Base-by-base conservation (phyloP, 2,329 filamentous ascomycete species). In the Torrubiellomyces zombiae region DNA sequence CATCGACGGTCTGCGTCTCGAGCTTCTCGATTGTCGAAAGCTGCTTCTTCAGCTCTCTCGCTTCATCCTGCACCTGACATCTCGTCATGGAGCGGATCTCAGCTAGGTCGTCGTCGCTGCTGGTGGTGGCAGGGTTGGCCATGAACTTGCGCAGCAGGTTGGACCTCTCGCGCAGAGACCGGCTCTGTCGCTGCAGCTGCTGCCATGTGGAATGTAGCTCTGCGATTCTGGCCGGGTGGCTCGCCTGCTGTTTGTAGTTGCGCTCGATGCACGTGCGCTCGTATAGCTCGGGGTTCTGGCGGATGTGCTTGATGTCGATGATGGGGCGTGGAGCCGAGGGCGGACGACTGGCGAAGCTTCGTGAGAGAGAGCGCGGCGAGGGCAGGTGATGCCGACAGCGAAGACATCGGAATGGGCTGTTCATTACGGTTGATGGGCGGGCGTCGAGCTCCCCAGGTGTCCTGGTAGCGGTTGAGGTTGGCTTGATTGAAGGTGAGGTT, bases 291-390 rank as follows among this genome's bases (percentile, higher is more conserved):
- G 78, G 70, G 50, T 91, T 79, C 43, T 82, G 67, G 29, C 85
- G 83, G 47, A 98, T 93, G 54, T 89, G 76, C 48, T 81, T 86
- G 45, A 92, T 65, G 55, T 94, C 78, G 36, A 91, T 65, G 23
- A 66, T 66, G 14, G 80, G 70, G 46, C 81, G 86, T 8, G 82
- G 83, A 9, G 80, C 83, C 26, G 67, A 74, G 2, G 76, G 60
- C 4, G 78, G 77, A 19, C 74, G 63, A 29, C 46, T 49, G 21
- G 30, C 27, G 23, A n/a, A n/a, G n/a, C n/a, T 45, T 41, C 23
- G 39, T 35, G 19, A 42, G 38, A 29, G 32, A 24, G 21, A 40
- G 42, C 21, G 18, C 20, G 18, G 32, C 18, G 25, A 27, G 21
- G 3, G 31, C 26, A 7, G 27, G 30, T 15, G 35, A 18, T 32